Base-by-base conservation (phyloP, 2,329 filamentous ascomycete genomes). In the Ophiostoma sp. region DNA sequence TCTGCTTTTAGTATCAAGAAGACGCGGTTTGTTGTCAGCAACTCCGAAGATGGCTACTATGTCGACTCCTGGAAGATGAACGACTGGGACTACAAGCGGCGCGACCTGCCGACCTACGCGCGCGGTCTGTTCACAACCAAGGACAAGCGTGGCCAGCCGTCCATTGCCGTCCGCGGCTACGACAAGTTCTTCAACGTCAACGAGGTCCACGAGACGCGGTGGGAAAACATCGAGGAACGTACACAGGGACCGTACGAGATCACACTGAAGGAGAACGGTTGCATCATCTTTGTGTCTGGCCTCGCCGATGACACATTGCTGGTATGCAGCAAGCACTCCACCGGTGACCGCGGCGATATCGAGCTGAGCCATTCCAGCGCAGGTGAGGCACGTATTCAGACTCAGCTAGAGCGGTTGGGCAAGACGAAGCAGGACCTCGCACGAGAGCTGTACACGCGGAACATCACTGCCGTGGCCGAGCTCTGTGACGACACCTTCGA, bases 281-380 rank as follows among this genome's bases (percentile, higher is more conserved):
- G 96, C 82, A 99, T 99, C 82, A 98, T 99, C 77, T 99, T 99
- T 84, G 90, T 99, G 61, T 92, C 94, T 19, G 96, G 95, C 17
- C 86, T 99, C 28, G 93, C 97, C 78, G 95, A 98, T 78, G 95
- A 90, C 48, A 94, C 93, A 1, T 85, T 99, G 11, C 85, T 99
- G 8, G 95, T 99, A n/a, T 98, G 95, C 88, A 98, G 95, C 86
- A 99, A 99, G 80, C 96, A 99, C 81, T 98, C 96, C 0, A 98
- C 95, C 0, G 96, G 96, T 7, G 85, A 89, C 31, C 89, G 95
- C n/a, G 83, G 82, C 28, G 93, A 97, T 79, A 83, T 85, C 5
- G 87, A 90, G 39, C 77, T 92, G 73, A 98, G 93, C 82, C 96
- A 99, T 84, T 93, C 96, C 2, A 86, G 88, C 74, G 94, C 90